Evolutionary conservation across 2,329 filamentous ascomycete genomes (phyloP).

Genomic region (Microcyclospora tardicrescens): DNA sequence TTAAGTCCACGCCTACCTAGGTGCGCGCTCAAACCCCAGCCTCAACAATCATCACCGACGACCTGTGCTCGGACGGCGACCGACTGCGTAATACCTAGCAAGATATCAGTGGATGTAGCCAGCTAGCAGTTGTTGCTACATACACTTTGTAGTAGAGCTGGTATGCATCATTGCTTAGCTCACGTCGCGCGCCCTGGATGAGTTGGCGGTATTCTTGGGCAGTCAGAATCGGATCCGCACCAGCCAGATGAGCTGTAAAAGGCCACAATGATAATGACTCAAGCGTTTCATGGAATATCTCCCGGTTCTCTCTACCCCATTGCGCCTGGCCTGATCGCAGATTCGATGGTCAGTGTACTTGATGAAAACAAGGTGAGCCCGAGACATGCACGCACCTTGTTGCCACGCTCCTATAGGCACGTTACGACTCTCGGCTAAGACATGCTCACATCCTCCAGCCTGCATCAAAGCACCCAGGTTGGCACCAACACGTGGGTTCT

Average conservation of each 20-base stretch:
- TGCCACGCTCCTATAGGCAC: constrained; percentile 8
- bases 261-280: not conserved
- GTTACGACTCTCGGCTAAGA: constrained; percentile 1
- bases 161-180: not conserved
- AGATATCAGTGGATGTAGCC: too few species aligned
- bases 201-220: not conserved
- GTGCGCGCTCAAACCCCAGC: too few species aligned
- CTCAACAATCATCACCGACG: too few species aligned
- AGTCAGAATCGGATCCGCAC: not conserved
- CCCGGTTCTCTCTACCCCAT: not conserved
- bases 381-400: not conserved
- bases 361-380: not conserved
- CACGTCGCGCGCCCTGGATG: not conserved
- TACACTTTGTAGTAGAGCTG: not conserved
- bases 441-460: constrained; percentile 9
- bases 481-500: constrained; percentile 12
- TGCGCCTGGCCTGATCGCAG: not conserved
- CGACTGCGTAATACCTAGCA: too few species aligned
- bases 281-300: not conserved
- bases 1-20: too few species aligned
- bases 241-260: not conserved
- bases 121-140: not conserved
- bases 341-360: not conserved
- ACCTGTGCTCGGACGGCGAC: too few species aligned
- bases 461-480: constrained; percentile 9